Conservation (phyloP, 352 stramenopile genomes). For the Globisporangium splendens region DNA sequence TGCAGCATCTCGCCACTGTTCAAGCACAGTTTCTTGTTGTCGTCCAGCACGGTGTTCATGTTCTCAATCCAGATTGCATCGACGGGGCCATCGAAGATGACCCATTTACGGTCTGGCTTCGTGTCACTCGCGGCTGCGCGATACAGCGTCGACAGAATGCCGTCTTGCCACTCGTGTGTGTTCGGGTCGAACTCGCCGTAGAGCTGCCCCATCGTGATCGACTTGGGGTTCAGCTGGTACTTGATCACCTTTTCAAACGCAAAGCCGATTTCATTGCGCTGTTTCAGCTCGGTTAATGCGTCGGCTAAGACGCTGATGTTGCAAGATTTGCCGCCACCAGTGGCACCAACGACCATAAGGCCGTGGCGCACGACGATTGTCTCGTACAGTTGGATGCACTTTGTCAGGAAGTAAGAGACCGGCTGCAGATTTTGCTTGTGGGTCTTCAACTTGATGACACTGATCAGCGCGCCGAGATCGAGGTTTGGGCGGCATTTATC, state of each 20-base stretch:
- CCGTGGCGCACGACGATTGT: constrained; percentile 93
- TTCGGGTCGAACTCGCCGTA: constrained; percentile 94
- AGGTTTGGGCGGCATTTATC: constrained; percentile 86
- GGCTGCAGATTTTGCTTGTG: constrained; percentile 82
- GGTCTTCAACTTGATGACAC: constrained; percentile 89
- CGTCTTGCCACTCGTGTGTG: constrained; percentile 95
- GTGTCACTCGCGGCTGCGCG: constrained; percentile 84
- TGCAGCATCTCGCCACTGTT: constrained; percentile 94
- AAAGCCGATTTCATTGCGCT: constrained; percentile 70
- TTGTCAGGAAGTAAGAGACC: constrained; percentile 91
- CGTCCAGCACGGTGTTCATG: constrained; percentile 96
- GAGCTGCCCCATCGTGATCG: constrained; percentile 93
- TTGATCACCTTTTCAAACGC: constrained; percentile 88
- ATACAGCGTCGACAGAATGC: constrained; percentile 94
- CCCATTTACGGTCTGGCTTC: constrained; percentile 91
- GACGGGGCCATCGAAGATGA: constrained; percentile 93
- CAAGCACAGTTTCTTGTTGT: constrained; percentile 95
- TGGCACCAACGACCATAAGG: constrained; percentile 94
- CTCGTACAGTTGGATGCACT: constrained; percentile 95
- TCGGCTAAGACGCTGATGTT: constrained; percentile 91
- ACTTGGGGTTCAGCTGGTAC: constrained; percentile 94
- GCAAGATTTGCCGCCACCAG: constrained; percentile 86
- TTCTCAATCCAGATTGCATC: constrained; percentile 97
- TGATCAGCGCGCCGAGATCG: constrained; percentile 84
- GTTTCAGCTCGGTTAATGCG: constrained; percentile 85